phyloP scores from a whole-genome alignment of 257 asterid species.

The Leonotis leonurus region DNA sequence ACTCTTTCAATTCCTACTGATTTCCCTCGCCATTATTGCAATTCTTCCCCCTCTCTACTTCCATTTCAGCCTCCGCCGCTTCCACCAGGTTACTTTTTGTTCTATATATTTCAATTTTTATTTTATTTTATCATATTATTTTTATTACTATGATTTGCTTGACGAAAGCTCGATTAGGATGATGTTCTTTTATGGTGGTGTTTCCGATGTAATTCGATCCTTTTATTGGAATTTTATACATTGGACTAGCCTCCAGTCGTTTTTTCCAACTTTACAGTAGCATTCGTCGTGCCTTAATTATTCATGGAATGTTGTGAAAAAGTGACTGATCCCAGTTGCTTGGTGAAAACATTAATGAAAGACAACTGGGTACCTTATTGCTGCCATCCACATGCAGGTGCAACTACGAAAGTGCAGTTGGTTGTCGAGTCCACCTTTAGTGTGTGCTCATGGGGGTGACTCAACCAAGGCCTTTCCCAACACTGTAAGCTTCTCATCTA shows the following conservation, averaged over 20 bases:
- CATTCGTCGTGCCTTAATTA: not conserved
- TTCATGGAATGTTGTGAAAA: not conserved
- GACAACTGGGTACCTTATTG: not conserved
- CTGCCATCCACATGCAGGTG: slow-evolving; percentile 36
- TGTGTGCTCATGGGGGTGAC: slow-evolving; percentile 99
- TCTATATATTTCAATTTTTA: not conserved
- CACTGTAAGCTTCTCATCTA: slow-evolving; percentile 48
- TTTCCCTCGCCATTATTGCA: slow-evolving; percentile 56
- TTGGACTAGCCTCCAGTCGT: not conserved
- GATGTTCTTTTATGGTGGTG: not conserved
- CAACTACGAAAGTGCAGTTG: slow-evolving; percentile 63
- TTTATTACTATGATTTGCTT: not conserved
- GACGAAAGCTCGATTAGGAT: not conserved
- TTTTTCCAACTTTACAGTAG: not conserved
- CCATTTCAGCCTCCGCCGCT: slow-evolving; percentile 81
- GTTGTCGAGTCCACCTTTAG: slow-evolving; percentile 72
- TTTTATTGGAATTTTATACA: not conserved
- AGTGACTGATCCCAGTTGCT: slow-evolving; percentile 1
- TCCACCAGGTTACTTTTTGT: slow-evolving; percentile 40
- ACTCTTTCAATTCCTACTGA: slow-evolving; percentile 48
- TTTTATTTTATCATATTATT: no score
- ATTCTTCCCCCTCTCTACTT: slow-evolving; percentile 81
- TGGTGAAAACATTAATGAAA: not conserved
- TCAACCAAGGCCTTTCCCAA: slow-evolving; percentile 90
- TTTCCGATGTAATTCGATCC: not conserved